Evolutionary conservation across 768 basidiomycete genomes (phyloP), one percentile per base, ranked within the genome.

Genomic region (Lactifluus rugatus): DNA sequence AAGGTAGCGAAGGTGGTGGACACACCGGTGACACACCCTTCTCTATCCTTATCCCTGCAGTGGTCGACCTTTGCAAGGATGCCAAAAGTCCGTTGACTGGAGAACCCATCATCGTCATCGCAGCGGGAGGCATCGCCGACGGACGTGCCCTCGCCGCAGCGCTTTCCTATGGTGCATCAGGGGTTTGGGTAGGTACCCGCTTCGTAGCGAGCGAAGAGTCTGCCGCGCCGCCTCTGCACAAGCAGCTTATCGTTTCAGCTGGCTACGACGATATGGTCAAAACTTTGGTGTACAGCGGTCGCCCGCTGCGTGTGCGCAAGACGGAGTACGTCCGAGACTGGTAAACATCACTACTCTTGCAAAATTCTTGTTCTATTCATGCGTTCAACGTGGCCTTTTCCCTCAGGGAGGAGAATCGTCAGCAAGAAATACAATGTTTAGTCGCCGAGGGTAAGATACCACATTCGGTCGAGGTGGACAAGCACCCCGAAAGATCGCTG

Each of bases 121-220:
- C 88, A 1, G 90, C 90, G 2, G 91, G 91, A 32, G 91, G 87
- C 46, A 84, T 93, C 58, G 81, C 87, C 21, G 88, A 91, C 64
- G 90, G 90, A 13, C 81, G 89, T 34, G 87, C 88, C 34, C 77
- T 92, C 16, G 88, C 90, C 14, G 86, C 83, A 17, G 72, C 87
- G 28, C 79, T 89, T 56, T 77, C 84, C 81, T 87, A 71, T 62
- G 91, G 91, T 48, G 91, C 90, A 5, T 76, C 84, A 2, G 91
- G 85, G 45, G 86, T 93, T 3, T 93, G 91, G 91, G 88, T 90
- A 37, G 87, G 87, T 41, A 93, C 89, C 5, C 83, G 89, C 39
- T 93, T 93, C 67, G 88, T 91, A 42, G 88, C 89, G 11, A 83
- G 84, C 64, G 81, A 77, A 37, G 88, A 92, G 69, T 88, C 90